Conservation (phyloP, 805 yeast genomes). For the Metschnikowia shivogae region DNA sequence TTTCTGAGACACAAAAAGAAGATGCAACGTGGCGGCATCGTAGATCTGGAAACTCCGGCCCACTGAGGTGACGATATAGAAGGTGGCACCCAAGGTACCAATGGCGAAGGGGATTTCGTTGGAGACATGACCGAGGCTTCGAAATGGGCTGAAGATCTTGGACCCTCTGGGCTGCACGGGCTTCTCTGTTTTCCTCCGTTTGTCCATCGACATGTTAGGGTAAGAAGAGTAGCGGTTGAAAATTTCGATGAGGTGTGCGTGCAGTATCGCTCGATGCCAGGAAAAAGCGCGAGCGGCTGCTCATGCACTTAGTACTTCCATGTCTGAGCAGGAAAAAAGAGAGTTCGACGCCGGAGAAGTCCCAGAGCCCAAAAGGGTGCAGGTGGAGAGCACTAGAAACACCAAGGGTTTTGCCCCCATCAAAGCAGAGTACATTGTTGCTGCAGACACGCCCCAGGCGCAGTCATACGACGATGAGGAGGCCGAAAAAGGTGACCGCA, state of each 20-base stretch:
- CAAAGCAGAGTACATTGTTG: constrained; percentile 63
- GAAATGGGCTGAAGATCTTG: constrained; percentile 73
- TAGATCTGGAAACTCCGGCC: constrained; percentile 89
- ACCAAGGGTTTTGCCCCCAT: constrained; percentile 69
- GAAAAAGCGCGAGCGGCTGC: constrained; percentile 2
- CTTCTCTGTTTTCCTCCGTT: constrained; percentile 28
- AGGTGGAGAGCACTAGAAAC: constrained; percentile 9
- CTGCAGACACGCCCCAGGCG: constrained; percentile 36
- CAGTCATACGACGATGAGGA: constrained; percentile 42
- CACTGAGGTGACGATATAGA: constrained; percentile 83
- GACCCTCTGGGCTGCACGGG: constrained; percentile 21
- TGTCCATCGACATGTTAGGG: constrained; percentile 20
- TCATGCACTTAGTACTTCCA: not conserved
- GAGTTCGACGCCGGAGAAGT: constrained; percentile 15
- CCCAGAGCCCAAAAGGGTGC: constrained; percentile 19
- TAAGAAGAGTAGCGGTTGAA: constrained; percentile 2
- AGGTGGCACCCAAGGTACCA: constrained; percentile 84
- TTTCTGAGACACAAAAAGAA: constrained; percentile 78
- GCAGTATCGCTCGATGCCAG: constrained; percentile 2
- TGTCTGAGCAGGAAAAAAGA: constrained; percentile 18
- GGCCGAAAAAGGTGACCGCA: constrained; percentile 42
- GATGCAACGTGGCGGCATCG: constrained; percentile 81
- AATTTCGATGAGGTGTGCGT: constrained; percentile 14
- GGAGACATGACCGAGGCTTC: constrained; percentile 86
- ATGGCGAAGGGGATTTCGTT: constrained; percentile 81